Evolutionary conservation across 2,329 filamentous ascomycete genomes (phyloP), one percentile per base, ranked within the genome.

Genomic region (Fusarium sp.): DNA sequence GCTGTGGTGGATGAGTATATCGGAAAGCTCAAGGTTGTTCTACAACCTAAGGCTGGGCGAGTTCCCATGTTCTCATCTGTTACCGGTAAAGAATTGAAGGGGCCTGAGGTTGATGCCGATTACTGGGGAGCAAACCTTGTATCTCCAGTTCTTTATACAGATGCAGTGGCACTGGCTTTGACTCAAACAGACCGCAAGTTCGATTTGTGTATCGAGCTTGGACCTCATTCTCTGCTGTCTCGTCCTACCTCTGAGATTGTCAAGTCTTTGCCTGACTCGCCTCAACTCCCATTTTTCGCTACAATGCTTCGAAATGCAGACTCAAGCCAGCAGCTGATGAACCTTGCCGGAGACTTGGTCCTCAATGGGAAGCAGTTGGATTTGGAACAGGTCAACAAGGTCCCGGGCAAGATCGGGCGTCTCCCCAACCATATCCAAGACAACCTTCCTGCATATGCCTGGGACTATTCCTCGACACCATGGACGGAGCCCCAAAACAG

Each of bases 71-170:
- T 62, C 46, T 74, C 72, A 18, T 75, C 72, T 41, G 72, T 74
- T 12, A 62, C 60, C 9, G 72, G 72, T 4, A 46, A 44, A 7
- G 55, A 64, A 41, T 42, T 74, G 44, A 71, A 60, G 11, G 72
- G 72, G 11, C 65, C 70, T 1, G 72, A 75, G 40, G 72, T 73
- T n/a, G 59, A 65, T 33, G 72, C 72, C 4, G 64, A 63, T 8
- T 74, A 74, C 44, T 74, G 72, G 72, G 72, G 72, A 3, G 55
- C 67, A 20, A 74, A 74, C 20, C 72, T 74, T 33, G 70, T 74
- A 18, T 75, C 72, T 1, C 72, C 72, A 6, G 72, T 74, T 41
- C 72, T 73, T 18, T 74, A 74, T 32, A 74, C 72, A 5, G 72
- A 75, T n/a, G 72, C 72, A 27, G 70, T 75, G 14, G 56, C 33